Evolutionary conservation across 2,329 filamentous ascomycete genomes (phyloP), one percentile per base, ranked within the genome.

Genomic region (Chaetomium strumarium): DNA sequence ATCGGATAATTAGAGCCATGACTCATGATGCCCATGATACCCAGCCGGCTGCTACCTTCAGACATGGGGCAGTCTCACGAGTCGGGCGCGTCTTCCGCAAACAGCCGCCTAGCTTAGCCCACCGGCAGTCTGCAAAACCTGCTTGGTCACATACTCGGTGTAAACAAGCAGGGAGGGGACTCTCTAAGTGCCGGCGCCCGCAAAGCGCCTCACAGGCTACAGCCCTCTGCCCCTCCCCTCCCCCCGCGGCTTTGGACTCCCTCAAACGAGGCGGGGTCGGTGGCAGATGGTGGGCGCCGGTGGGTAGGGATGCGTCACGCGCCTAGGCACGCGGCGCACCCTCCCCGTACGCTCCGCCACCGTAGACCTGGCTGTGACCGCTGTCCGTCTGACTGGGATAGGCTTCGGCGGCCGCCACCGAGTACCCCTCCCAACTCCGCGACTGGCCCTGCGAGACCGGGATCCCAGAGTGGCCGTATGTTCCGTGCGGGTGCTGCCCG

Each of bases 351-450:
- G 51, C 50, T 37, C 56, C 55, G 34, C 56, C 52, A 20, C 58
- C 56, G 39, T 62, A 63, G 17, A 59, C 58, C 41, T 56, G 54
- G 11, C 57, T 43, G 43, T 73, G 73, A 33, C 53, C 49, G 38
- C 48, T 33, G 31, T 41, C 38, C 2, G 49, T 12, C 31, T 58
- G 56, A 2, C 57, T 31, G 12, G 55, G 19, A 33, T 62, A 63
- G 17, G 49, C 50, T 5, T 61, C 60, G 13, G 34, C 34, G 14
- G 34, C 34, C 3, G 56, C 38, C 13, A 60, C 56, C 8, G 59
- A 50, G 41, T 63, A 63, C 31, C 40, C 39, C 13, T 63, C 62
- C 62, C 62, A 63, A 41, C 33, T 57, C 12, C 60, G 50, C 3
- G 54, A 44, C n/a, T 60, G 60, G 20, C 45, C 36, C 33, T 60